Percentiles rank a stretch among this genome's conserved stretches.
Conservation (phyloP, 805 yeast genomes). For the Wickerhamomyces ciferrii region DNA sequence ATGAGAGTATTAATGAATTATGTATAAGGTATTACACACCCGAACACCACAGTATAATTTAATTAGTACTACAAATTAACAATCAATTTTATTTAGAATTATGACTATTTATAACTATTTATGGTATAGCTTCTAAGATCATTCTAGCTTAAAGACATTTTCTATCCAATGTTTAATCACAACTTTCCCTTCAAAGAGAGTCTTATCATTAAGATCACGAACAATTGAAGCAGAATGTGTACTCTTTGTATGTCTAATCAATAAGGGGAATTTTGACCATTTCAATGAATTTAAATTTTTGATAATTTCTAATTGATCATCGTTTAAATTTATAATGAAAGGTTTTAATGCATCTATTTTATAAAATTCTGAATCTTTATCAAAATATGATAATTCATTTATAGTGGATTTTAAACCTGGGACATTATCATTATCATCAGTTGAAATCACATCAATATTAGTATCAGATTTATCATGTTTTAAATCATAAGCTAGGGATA, state of each 20-base stretch:
- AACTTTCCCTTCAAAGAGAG: conserved; percentile 63
- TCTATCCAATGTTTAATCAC: conserved; percentile 63
- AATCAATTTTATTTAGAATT: no score
- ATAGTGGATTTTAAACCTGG: conserved; percentile 23
- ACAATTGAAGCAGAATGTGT: conserved; percentile 84
- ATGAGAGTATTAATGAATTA: no score
- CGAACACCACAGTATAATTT: no score
- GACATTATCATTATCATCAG: no score
- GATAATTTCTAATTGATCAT: conserved; percentile 46
- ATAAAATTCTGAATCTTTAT: conserved; percentile 14
- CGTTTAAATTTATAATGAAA: conserved; percentile 30
- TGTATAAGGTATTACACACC: no score
- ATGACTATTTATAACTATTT: no score
- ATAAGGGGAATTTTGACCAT: conserved; percentile 72
- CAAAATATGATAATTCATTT: conserved; percentile 22
- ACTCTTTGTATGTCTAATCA: conserved; percentile 57
- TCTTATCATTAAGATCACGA: conserved; percentile 45
- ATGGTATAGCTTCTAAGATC: neutral
- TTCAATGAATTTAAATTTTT: conserved; percentile 48
- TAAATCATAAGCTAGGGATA: conserved; percentile 13
- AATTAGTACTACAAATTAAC: no score
- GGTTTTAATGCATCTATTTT: conserved; percentile 14
- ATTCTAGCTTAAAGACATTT: conserved; percentile 27
- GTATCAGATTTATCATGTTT: conserved; percentile 1
- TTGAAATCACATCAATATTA: conserved; percentile 7